Base-by-base conservation (phyloP, 768 basidiomycete species). In the Boletus subcaerulescens region DNA sequence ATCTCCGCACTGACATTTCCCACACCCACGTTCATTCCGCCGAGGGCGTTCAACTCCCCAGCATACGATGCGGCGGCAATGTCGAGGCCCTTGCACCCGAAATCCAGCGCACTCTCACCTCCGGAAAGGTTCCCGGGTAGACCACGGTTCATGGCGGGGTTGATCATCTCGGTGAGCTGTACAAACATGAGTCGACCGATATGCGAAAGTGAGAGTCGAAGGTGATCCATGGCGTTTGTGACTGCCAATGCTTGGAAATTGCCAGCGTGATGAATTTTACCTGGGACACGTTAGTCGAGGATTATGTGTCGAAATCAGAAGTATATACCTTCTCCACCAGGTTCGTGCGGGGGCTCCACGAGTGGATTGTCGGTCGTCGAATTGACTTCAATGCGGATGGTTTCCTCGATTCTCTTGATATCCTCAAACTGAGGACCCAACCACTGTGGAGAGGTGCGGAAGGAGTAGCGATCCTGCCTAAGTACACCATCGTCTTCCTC, bases 361-460 rank as follows among this genome's bases (percentile, higher is more conserved):
- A 94, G 80, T 1, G 92, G 92, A 65, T 94, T 94, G 66, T 94
- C 92, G 5, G 92, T 94, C 18, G 92, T 93, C 31, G 89, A 89
- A 67, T 93, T 93, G 72, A 88, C 84, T 67, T 94, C 92, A 33
- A 79, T 77, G 4, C 83, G 82, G 36, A 94, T 75, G 4, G 83
- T 81, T 33, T 80, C 78, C 50, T 83, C 71, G 3, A 92, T 80
- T 13, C 78, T 73, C 4, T 90, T 74, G 45, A 94, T 77, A 60
- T 92, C 90, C 68, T 92, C 89, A 26, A 93, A 76, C 64, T 91
- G 89, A 12, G 92, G 92, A 12, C 92, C 92, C 45, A 94, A 74
- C 75, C 89, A 94, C 70, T 94, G 91, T 4, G 90, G 85, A 1
- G 89, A 77, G 1, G 89, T 91, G 45, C 89, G 80, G 33, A 89